A percentile compares a stretch with the other conserved stretches of the same genome.
phyloP scores from a whole-genome alignment of 805 yeast species.

The Lipomyces anomalus region DNA sequence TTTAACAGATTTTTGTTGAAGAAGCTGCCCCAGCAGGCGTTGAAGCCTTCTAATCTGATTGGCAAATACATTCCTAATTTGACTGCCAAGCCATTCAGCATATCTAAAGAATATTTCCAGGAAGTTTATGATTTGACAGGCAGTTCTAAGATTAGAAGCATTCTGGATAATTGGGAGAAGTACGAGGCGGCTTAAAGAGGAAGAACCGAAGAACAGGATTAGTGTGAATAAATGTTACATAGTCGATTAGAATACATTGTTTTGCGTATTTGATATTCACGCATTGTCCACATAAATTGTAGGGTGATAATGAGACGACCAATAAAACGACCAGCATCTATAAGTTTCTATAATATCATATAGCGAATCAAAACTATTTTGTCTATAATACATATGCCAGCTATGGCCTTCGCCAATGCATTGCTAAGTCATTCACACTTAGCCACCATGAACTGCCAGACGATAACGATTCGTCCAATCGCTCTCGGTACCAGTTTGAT shows the following conservation, averaged over 20 bases:
- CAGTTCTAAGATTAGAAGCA: slow-evolving; percentile 81
- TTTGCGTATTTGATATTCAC: not conserved
- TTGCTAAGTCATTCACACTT: slow-evolving; percentile 21
- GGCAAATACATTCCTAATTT: slow-evolving; percentile 97
- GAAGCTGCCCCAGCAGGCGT: slow-evolving; percentile 92
- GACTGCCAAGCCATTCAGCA: slow-evolving; percentile 95
- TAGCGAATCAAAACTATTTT: not conserved
- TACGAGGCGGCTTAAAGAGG: slow-evolving; percentile 44
- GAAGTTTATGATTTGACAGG: slow-evolving; percentile 89
- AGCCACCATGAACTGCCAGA: slow-evolving; percentile 21
- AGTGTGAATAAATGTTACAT: too few species aligned
- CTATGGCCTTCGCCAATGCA: slow-evolving; percentile 17
- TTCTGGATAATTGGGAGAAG: slow-evolving; percentile 92
- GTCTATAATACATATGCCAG: not conserved
- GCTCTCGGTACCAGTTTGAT: slow-evolving; percentile 8
- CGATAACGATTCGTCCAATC: slow-evolving; percentile 14
- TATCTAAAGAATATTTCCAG: slow-evolving; percentile 94
- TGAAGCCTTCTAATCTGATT: slow-evolving; percentile 86
- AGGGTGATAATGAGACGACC: not conserved
- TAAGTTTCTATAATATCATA: not conserved
- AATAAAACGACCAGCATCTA: not conserved
- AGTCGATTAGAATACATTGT: too few species aligned
- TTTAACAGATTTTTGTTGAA: slow-evolving; percentile 95
- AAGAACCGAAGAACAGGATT: too few species aligned
- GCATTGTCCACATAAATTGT: not conserved